Evolutionary conservation across 2,329 filamentous ascomycete species (phyloP), one percentile per base, ranked within the genome.

Genomic region (Aureobasidium sp.): DNA sequence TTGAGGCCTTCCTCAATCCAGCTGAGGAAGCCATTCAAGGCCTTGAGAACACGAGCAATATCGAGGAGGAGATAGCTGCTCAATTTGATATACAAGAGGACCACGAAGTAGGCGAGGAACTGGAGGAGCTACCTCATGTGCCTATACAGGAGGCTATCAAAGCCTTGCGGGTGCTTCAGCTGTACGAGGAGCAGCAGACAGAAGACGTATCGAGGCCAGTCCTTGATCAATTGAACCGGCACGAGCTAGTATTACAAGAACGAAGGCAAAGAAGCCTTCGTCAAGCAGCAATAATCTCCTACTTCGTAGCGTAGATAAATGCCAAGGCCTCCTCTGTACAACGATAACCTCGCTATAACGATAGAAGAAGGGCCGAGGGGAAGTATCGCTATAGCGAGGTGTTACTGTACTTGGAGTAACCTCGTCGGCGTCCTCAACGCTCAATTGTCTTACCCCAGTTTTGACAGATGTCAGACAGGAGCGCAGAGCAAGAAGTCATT

Each of bases 1-100:
- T 61, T 43, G 15, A 61, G 17, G 25, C 3, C 37, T 57, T 61
- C n/a, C 27, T 61, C 5, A 61, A 61, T 61, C 49, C 58, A 31
- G 19, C 27, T 43, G n/a, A 61, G 19, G 58, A 61, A 38, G 23
- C 21, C 23, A 27, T 61, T 17, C n/a, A 61, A 11, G n/a, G 54
- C 23, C 19, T 23, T 43, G n/a, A n/a, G n/a, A n/a, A n/a, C n/a
- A n/a, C n/a, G n/a, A n/a, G 11, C n/a, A 23, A n/a, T 43, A 31
- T 54, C 21, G 51, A 31, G 19, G 37, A n/a, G n/a, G n/a, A n/a
- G n/a, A n/a, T n/a, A n/a, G n/a, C n/a, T n/a, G n/a, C n/a, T n/a
- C n/a, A n/a, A 37, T 51, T 33, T 13, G 47, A 37, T 23, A 1
- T 15, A 19, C 31, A 51, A 23, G 19, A 23, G 21, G 47, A 51